Conservation (phyloP, 306 rosid species). For the Prunus mume region DNA sequence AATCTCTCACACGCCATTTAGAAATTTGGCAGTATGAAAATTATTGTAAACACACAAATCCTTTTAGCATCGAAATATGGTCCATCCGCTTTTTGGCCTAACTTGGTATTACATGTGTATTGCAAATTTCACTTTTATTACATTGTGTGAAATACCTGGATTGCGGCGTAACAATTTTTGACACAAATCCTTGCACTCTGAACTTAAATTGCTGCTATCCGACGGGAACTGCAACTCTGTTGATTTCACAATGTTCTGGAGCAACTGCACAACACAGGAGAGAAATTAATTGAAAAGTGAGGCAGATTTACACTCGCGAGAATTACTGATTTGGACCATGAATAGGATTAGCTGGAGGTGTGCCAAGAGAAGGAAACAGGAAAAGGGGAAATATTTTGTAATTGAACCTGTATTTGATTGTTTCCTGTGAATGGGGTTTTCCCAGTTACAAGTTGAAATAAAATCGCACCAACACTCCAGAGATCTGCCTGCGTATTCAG, state of each 20-base stretch:
- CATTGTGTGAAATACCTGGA: slow-evolving; percentile 57
- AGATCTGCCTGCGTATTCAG: slow-evolving; percentile 94
- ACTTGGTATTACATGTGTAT: neutral
- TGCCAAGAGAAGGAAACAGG: slow-evolving; percentile 4
- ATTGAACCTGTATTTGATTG: slow-evolving; percentile 78
- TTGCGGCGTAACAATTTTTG: slow-evolving; percentile 86
- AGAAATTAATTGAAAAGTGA: slow-evolving; percentile 12
- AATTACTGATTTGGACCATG: slow-evolving; percentile 18
- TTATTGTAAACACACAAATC: neutral
- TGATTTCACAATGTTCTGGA: slow-evolving; percentile 89
- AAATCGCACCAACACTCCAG: slow-evolving; percentile 98
- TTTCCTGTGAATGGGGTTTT: slow-evolving; percentile 93
- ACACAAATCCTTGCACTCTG: slow-evolving; percentile 89
- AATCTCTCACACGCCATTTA: neutral
- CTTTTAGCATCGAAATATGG: neutral
- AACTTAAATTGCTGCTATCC: slow-evolving; percentile 59
- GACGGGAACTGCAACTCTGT: slow-evolving; percentile 75
- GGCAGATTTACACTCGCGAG: slow-evolving; percentile 10
- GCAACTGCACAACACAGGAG: slow-evolving; percentile 63
- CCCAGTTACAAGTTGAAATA: slow-evolving; percentile 93
- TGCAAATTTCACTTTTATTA: neutral
- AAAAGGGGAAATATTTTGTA: slow-evolving; percentile 5
- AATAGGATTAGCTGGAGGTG: slow-evolving; percentile 10
- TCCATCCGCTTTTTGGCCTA: neutral
- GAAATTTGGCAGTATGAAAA: neutral